A percentile compares a stretch with the other conserved stretches of the same genome.
Conservation (phyloP, 2,329 filamentous ascomycete species). For the Endoconidiophora polonica region DNA sequence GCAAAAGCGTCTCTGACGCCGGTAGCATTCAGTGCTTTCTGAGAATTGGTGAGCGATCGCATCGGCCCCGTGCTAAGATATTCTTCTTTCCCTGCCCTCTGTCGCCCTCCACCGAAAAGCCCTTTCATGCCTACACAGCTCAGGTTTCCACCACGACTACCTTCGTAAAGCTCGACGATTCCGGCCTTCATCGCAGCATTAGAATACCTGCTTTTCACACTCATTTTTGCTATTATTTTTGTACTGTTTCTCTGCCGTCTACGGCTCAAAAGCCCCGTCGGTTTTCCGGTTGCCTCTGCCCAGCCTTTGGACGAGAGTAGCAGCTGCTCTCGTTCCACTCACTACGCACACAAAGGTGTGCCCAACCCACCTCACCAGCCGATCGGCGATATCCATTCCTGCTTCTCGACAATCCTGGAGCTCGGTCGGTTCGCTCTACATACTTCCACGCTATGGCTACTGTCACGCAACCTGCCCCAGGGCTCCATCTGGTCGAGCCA, state of each 20-base stretch:
- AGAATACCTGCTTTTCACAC: not conserved
- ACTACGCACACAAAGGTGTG: not conserved
- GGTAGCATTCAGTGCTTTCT: not conserved
- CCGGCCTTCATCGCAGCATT: not conserved
- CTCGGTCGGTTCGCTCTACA: slow-evolving; percentile 13
- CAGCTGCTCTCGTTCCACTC: not conserved
- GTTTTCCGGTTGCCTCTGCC: not conserved
- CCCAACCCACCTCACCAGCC: not conserved
- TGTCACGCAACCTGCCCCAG: slow-evolving; percentile 32
- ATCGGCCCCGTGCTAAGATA: slow-evolving; percentile 11
- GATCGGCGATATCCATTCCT: slow-evolving; percentile 2
- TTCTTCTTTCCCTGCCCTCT: slow-evolving; percentile 1
- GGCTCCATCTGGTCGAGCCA: slow-evolving; percentile 30
- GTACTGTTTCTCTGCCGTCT: not conserved
- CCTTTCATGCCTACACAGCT: too few species aligned
- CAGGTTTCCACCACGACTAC: too few species aligned
- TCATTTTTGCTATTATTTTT: not conserved
- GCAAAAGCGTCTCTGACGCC: not conserved
- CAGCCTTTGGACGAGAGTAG: not conserved
- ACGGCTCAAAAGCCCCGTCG: not conserved
- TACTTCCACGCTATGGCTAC: slow-evolving; percentile 30
- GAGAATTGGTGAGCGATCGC: slow-evolving; percentile 12
- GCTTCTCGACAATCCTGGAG: slow-evolving; percentile 11
- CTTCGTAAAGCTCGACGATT: not conserved
- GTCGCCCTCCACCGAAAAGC: not conserved